These are phyloP conservation scores for Blastobotrys peoriensis DNA, from an alignment of 805 yeast genomes.

Conservation along the genomic window DNA sequence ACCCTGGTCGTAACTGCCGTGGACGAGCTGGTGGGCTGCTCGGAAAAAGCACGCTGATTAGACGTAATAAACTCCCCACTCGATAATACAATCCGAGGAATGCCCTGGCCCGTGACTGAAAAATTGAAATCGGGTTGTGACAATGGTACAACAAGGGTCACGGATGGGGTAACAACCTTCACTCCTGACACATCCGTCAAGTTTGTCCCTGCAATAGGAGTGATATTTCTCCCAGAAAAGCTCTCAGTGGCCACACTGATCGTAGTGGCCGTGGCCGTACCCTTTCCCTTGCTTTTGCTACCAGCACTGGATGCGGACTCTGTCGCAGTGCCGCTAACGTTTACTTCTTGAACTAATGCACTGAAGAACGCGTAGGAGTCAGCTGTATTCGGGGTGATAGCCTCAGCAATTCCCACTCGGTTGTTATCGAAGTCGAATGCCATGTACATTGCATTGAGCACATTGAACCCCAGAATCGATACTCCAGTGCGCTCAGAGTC, in stretches of 20 bases:
- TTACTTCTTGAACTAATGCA: no score
- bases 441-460: slow-evolving; percentile 18
- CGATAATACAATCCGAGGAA: neutral
- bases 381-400: no score
- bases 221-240: neutral
- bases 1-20: neutral
- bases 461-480: slow-evolving; percentile 17
- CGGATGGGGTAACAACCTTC: neutral
- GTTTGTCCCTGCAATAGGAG: slow-evolving; percentile 3
- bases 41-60: neutral
- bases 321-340: neutral
- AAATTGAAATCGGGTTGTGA: neutral
- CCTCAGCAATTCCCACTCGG: slow-evolving; percentile 20
- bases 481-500: slow-evolving; percentile 17
- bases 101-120: slow-evolving; percentile 1
- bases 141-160: neutral
- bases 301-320: neutral
- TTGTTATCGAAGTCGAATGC: slow-evolving; percentile 18
- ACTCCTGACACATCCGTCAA: slow-evolving; percentile 3
- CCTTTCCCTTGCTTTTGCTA: neutral
- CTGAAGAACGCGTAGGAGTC: no score
- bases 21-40: neutral
- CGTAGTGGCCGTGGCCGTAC: neutral
- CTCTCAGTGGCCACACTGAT: neutral
- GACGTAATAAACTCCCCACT: slow-evolving; percentile 3